These are phyloP conservation scores for Gentiana straminea DNA, from an alignment of 257 asterid species.

Conservation along the genomic window DNA sequence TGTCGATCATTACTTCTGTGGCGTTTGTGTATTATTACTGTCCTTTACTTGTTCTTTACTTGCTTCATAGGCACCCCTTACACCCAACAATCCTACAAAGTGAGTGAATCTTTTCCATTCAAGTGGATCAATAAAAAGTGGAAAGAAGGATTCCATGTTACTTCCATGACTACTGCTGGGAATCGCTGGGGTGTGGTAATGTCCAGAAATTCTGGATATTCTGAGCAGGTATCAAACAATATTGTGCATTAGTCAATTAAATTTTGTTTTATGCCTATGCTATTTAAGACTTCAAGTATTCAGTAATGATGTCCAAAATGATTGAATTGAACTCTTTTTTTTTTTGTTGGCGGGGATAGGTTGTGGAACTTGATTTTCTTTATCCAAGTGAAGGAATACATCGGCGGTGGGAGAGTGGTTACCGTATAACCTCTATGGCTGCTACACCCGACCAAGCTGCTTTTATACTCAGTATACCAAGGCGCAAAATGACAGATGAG, in stretches of 20 bases:
- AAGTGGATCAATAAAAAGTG: constrained; percentile 97
- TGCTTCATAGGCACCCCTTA: constrained; percentile 67
- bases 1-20: too few relatives aligned
- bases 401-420: constrained; percentile 90
- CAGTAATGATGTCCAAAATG: background rate
- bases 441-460: constrained; percentile 94
- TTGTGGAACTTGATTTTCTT: constrained; percentile 90
- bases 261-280: background rate
- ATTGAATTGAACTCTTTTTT: background rate
- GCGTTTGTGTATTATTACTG: background rate
- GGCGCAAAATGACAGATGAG: constrained; percentile 85
- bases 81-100: constrained; percentile 95
- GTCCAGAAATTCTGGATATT: constrained; percentile 88
- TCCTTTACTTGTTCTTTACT: background rate
- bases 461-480: constrained; percentile 74
- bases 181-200: constrained; percentile 99
- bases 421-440: constrained; percentile 89
- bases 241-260: constrained; percentile 1
- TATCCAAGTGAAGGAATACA: constrained; percentile 98
- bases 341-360: constrained; percentile 24
- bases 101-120: constrained; percentile 95
- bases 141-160: constrained; percentile 99
- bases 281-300: too few relatives aligned
- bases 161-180: constrained; percentile 99
- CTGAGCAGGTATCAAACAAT: constrained; percentile 63